phyloP scores from a whole-genome alignment of 2,329 filamentous ascomycete genomes.

The Dothistroma septosporum region DNA sequence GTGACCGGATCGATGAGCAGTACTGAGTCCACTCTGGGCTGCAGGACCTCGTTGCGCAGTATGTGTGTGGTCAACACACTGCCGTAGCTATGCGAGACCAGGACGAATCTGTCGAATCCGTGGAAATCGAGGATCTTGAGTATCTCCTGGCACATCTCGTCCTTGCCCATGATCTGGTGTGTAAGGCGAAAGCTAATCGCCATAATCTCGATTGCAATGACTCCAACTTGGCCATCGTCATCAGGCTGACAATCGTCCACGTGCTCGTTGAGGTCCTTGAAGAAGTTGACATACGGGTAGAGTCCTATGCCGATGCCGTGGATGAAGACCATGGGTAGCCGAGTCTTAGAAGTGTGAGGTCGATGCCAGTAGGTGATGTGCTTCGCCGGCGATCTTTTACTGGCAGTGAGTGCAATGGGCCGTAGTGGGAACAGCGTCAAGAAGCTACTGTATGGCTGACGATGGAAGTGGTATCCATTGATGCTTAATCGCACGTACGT shows the following conservation, averaged over 20 bases:
- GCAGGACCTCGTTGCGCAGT: conserved; percentile 47
- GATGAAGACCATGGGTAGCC: conserved; percentile 61
- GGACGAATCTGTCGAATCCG: conserved; percentile 55
- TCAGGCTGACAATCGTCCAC: conserved; percentile 2
- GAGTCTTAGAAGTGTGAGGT: conserved; percentile 56
- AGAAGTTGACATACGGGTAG: conserved; percentile 47
- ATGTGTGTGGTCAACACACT: conserved; percentile 60
- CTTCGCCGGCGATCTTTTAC: conserved; percentile 46
- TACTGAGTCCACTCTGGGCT: conserved; percentile 45
- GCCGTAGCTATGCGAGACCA: conserved; percentile 60
- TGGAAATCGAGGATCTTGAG: conserved; percentile 55
- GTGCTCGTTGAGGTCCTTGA: conserved; percentile 7
- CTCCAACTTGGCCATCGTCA: conserved; percentile 49
- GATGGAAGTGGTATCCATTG: conserved; percentile 54
- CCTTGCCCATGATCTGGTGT: conserved; percentile 46
- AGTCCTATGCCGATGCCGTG: conserved; percentile 66
- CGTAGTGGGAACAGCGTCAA: conserved; percentile 50
- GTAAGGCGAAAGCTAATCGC: conserved; percentile 62
- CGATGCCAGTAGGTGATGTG: conserved; percentile 58
- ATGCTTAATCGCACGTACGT: conserved; percentile 12
- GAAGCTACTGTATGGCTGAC: conserved; percentile 35
- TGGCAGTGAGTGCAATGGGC: conserved; percentile 48
- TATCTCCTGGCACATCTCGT: conserved; percentile 57
- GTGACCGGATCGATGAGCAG: conserved; percentile 61
- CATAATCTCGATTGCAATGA: conserved; percentile 62